A percentile compares a stretch with the other conserved stretches of the same genome.
Evolutionary conservation across 371 early-diverging fungal genomes (phyloP).

Genomic region (Mucor lusitanicus): DNA sequence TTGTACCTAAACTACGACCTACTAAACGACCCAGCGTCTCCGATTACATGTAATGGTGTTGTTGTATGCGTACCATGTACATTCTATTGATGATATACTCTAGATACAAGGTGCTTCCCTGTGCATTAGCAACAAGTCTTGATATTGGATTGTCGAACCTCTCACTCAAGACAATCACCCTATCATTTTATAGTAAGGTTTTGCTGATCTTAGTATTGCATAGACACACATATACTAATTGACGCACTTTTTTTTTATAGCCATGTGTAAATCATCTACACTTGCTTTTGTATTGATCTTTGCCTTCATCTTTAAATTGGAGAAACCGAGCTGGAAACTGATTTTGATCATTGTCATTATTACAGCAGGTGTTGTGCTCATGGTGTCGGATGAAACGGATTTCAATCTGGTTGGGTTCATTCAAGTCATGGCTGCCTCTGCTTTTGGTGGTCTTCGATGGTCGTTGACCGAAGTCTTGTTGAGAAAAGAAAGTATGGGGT

Average conservation of each 20-base stretch:
- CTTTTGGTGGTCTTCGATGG: conserved; percentile 85
- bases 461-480: conserved; percentile 88
- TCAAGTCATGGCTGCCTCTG: conserved; percentile 78
- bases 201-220: not conserved
- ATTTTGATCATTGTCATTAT: conserved; percentile 77
- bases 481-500: conserved; percentile 68
- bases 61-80: not conserved
- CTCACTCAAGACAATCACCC: conserved; percentile 80
- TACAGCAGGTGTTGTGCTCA: conserved; percentile 77
- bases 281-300: conserved; percentile 89
- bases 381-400: conserved; percentile 81
- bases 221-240: not conserved
- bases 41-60: conserved; percentile 63
- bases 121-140: conserved; percentile 85
- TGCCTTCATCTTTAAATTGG: conserved; percentile 85
- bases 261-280: conserved; percentile 92
- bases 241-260: conserved; percentile 22
- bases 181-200: conserved; percentile 83
- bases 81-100: not conserved
- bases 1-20: conserved; percentile 60
- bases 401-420: conserved; percentile 68
- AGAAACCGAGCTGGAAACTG: conserved; percentile 69
- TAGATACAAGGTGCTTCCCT: conserved; percentile 74
- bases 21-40: conserved; percentile 46
- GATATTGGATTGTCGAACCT: conserved; percentile 91